Evolutionary conservation across 805 yeast genomes (phyloP).

Genomic region (Lipomyces starkeyi): DNA sequence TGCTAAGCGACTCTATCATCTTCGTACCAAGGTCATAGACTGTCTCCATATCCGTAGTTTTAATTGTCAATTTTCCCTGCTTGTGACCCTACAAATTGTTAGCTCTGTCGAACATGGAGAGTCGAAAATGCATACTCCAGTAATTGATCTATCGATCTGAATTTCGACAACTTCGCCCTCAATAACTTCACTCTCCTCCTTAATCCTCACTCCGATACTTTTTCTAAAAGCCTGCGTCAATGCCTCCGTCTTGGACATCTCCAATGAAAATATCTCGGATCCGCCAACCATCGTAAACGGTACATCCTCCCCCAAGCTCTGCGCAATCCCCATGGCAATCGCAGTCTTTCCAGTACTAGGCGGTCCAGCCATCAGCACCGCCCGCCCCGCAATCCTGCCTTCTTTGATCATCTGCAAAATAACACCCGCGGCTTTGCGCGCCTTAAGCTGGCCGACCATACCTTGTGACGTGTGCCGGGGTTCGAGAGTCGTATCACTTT

Average conservation of each 20-base stretch:
- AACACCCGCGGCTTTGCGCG: constrained; percentile 93
- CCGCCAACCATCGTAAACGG: constrained; percentile 97
- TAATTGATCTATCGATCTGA: constrained; percentile 88
- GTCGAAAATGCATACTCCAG: constrained; percentile 57
- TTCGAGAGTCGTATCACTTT: constrained; percentile 69
- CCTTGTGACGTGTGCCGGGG: constrained; percentile 88
- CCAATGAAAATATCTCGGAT: constrained; percentile 89
- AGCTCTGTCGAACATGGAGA: neutral
- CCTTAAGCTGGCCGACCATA: constrained; percentile 95
- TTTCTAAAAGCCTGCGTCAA: constrained; percentile 95
- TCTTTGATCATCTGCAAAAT: constrained; percentile 91
- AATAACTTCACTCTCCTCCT: constrained; percentile 95
- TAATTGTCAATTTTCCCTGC: constrained; percentile 96
- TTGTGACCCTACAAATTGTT: constrained; percentile 70
- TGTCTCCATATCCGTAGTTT: constrained; percentile 98
- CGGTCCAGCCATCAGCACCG: constrained; percentile 94
- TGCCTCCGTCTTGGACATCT: constrained; percentile 93
- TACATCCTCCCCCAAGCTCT: constrained; percentile 66
- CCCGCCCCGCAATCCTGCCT: constrained; percentile 95
- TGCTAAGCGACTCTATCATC: constrained; percentile 92
- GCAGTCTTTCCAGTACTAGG: constrained; percentile 99
- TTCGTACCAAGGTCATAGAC: constrained; percentile 93
- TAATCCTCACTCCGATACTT: constrained; percentile 92
- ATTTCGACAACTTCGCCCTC: constrained; percentile 99
- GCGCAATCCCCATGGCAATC: constrained; percentile 81